Evolutionary conservation across 2,329 filamentous ascomycete genomes (phyloP).

Genomic region (Fusarium sambucinum): DNA sequence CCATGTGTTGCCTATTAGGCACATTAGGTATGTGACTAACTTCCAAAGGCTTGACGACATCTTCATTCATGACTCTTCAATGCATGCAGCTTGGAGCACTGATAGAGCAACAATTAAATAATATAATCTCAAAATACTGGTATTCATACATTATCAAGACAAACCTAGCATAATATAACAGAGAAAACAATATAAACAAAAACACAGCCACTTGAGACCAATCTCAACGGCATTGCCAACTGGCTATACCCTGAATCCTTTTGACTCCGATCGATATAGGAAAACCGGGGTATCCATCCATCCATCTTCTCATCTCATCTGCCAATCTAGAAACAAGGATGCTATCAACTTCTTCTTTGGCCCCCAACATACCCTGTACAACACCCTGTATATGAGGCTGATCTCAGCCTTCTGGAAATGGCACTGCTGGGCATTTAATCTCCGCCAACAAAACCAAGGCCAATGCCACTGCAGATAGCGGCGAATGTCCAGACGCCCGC

Average conservation of each 20-base stretch:
- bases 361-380: slow-evolving; percentile 6
- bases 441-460: slow-evolving; percentile 64
- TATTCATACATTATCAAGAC: slow-evolving; percentile 27
- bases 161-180: slow-evolving; percentile 6
- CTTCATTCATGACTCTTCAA: neutral
- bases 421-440: slow-evolving; percentile 45
- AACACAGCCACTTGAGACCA: slow-evolving; percentile 1
- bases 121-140: neutral
- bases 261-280: slow-evolving; percentile 27
- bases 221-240: slow-evolving; percentile 15
- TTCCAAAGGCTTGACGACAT: slow-evolving; percentile 1
- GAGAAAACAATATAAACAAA: slow-evolving; percentile 23
- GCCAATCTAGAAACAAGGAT: slow-evolving; percentile 34
- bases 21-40: slow-evolving; percentile 8
- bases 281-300: slow-evolving; percentile 35
- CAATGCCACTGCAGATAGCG: slow-evolving; percentile 68
- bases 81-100: no score
- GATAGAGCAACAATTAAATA: neutral
- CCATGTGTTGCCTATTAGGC: slow-evolving; percentile 20
- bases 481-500: slow-evolving; percentile 80
- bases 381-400: slow-evolving; percentile 33
- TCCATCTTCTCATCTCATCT: slow-evolving; percentile 33
- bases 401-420: slow-evolving; percentile 16
- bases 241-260: slow-evolving; percentile 24
- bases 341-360: slow-evolving; percentile 7